Evolutionary conservation across 345 rosid species (phyloP).

Genomic region (Moringa oleifera): DNA sequence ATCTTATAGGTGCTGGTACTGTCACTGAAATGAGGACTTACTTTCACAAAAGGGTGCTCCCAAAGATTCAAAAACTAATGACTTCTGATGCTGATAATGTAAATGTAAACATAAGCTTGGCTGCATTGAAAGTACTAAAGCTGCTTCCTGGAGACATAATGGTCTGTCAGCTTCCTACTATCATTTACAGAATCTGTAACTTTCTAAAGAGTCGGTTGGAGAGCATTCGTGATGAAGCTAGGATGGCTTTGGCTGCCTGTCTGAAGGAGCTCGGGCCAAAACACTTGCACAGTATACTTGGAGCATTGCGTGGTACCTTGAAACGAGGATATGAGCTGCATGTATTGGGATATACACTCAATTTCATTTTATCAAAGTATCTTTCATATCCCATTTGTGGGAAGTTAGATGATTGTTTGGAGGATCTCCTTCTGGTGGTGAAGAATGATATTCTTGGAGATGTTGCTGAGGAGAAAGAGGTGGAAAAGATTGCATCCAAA

Average conservation of each 20-base stretch:
- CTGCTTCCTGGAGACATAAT: slow-evolving; percentile 71
- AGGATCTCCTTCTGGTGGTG: slow-evolving; percentile 68
- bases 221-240: slow-evolving; percentile 70
- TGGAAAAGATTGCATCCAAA: slow-evolving; percentile 70
- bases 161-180: slow-evolving; percentile 72
- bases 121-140: slow-evolving; percentile 79
- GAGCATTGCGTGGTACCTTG: slow-evolving; percentile 56
- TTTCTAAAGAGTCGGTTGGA: slow-evolving; percentile 66
- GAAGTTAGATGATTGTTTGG: slow-evolving; percentile 76
- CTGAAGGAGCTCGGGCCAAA: slow-evolving; percentile 87
- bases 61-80: slow-evolving; percentile 64
- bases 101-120: slow-evolving; percentile 59
- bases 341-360: slow-evolving; percentile 72
- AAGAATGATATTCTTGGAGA: slow-evolving; percentile 79
- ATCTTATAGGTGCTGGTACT: slow-evolving; percentile 31
- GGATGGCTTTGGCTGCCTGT: slow-evolving; percentile 80
- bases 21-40: slow-evolving; percentile 41
- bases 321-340: slow-evolving; percentile 85
- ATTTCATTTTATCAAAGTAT: slow-evolving; percentile 57
- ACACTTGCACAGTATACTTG: slow-evolving; percentile 61
- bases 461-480: slow-evolving; percentile 92
- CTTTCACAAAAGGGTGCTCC: slow-evolving; percentile 58
- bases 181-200: slow-evolving; percentile 62
- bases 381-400: slow-evolving; percentile 36
- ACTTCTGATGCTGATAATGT: slow-evolving; percentile 57